A percentile compares a stretch with the other conserved stretches of the same genome.
These are phyloP conservation scores for Alternaria gansuensis DNA, from an alignment of 2,329 filamentous ascomycete genomes.

Conservation along the genomic window DNA sequence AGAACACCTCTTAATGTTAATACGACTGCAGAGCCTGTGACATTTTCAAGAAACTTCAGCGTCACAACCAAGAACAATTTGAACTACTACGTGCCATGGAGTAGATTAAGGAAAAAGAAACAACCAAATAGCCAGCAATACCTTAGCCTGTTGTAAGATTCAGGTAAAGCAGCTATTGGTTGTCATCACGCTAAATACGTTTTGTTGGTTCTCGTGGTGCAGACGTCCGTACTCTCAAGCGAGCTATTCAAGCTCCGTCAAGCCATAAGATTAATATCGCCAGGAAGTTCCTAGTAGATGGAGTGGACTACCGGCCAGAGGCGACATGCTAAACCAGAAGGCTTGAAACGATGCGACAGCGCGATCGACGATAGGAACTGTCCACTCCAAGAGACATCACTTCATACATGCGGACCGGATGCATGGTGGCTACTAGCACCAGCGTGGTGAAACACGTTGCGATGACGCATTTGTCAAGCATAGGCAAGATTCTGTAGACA, in stretches of 20 bases:
- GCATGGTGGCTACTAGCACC: background rate
- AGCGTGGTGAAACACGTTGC: background rate
- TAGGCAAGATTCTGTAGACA: background rate
- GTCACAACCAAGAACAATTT: too few relatives aligned
- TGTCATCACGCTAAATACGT: too few relatives aligned
- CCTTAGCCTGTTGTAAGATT: too few relatives aligned
- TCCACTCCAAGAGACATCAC: background rate
- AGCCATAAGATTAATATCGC: background rate
- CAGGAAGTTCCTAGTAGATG: background rate
- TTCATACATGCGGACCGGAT: background rate
- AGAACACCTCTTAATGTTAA: too few relatives aligned
- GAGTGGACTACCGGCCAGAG: background rate
- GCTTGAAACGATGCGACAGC: background rate
- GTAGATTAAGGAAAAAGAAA: too few relatives aligned
- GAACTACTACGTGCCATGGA: too few relatives aligned
- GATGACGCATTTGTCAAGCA: slow-evolving; percentile 1
- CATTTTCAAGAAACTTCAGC: too few relatives aligned
- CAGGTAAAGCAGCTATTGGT: too few relatives aligned
- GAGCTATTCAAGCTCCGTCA: background rate
- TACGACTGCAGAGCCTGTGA: too few relatives aligned
- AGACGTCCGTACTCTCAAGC: background rate
- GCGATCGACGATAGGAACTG: background rate
- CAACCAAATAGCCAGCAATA: too few relatives aligned
- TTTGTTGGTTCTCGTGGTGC: background rate
- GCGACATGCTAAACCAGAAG: too few relatives aligned